These are phyloP conservation scores for Microcyclospora tardicrescens DNA, from an alignment of 2,329 filamentous ascomycete species.

Conservation along the genomic window DNA sequence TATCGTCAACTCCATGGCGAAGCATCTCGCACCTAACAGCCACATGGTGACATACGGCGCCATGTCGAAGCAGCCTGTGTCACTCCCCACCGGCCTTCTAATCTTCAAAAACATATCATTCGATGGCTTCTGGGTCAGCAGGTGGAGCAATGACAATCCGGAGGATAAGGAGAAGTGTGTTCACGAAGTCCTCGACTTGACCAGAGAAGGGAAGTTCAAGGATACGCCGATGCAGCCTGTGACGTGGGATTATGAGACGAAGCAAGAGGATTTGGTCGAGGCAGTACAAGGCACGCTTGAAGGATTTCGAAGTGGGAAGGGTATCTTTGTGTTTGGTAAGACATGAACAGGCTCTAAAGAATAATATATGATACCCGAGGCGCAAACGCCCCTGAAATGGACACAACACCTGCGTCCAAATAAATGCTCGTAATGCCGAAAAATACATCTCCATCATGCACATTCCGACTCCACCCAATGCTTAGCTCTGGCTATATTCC, in stretches of 20 bases:
- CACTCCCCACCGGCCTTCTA: constrained; percentile 66
- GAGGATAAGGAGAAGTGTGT: constrained; percentile 66
- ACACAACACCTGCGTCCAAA: too few relatives aligned
- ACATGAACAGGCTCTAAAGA: constrained; percentile 17
- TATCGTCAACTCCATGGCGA: constrained; percentile 64
- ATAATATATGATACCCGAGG: too few relatives aligned
- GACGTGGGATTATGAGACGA: constrained; percentile 70
- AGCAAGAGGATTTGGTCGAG: constrained; percentile 51
- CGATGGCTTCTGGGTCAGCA: constrained; percentile 87
- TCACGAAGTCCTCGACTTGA: constrained; percentile 68
- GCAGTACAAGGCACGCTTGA: constrained; percentile 73
- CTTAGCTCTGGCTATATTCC: too few relatives aligned
- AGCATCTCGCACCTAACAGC: constrained; percentile 51
- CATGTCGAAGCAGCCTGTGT: constrained; percentile 80
- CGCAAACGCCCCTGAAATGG: too few relatives aligned
- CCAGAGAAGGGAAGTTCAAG: constrained; percentile 61
- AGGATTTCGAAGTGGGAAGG: constrained; percentile 79
- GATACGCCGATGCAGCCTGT: constrained; percentile 75
- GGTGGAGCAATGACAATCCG: constrained; percentile 67
- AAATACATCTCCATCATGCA: too few relatives aligned
- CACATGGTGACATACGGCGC: constrained; percentile 88
- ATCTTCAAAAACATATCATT: constrained; percentile 91
- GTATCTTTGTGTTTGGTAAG: constrained; percentile 68
- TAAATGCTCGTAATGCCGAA: too few relatives aligned
- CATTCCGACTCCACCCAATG: too few relatives aligned